Evolutionary conservation across 2,329 filamentous ascomycete species (phyloP), one percentile per base, ranked within the genome.

Genomic region (Colletotrichum liaoningense): DNA sequence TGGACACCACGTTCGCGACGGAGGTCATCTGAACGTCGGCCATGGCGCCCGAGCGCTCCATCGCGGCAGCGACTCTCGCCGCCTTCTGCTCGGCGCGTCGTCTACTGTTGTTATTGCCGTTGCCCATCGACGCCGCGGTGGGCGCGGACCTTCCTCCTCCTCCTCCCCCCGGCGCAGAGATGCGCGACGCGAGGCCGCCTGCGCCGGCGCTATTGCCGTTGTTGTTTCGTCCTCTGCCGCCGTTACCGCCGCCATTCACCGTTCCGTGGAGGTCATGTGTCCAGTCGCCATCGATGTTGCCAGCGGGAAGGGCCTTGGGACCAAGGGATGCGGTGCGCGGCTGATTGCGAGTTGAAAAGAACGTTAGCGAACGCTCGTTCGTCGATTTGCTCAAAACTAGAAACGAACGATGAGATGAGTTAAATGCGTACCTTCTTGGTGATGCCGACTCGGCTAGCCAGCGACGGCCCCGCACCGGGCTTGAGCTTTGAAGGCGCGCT

Each of bases 381-480:
- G 19, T 49, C 42, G 42, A 4, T 22, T 49, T 49, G 19, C 19
- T 46, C 12, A 5, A 30, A 26, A 46, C 57, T 57, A 74, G 54
- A 16, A 24, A 16, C 24, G 5, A 22, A 28, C 8, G 8, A 54
- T 7, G 4, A n/a, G 42, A 19, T 22, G 42, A 67, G 12, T 35
- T 35, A 55, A 62, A 6, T 72, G 75, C 78, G 69, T 86, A 91
- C 91, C 90, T 95, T 95, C 90, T 95, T 95, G 78, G 89, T 91
- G 63, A 95, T 87, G 52, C 93, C 93, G 72, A 93, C 91, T 81
- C 93, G 89, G 82, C 92, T 93, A 68, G 93, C 90, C 63, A 95
- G 88, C 3, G 90, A 90, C 78, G 91, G 86, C 64, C 88, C 85
- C 63, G 81, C 78, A 69, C 81, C 80, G 74, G 83, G 80, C 78